Conservation (phyloP, 331 rosid genomes). For the Dryas integrifolia region DNA sequence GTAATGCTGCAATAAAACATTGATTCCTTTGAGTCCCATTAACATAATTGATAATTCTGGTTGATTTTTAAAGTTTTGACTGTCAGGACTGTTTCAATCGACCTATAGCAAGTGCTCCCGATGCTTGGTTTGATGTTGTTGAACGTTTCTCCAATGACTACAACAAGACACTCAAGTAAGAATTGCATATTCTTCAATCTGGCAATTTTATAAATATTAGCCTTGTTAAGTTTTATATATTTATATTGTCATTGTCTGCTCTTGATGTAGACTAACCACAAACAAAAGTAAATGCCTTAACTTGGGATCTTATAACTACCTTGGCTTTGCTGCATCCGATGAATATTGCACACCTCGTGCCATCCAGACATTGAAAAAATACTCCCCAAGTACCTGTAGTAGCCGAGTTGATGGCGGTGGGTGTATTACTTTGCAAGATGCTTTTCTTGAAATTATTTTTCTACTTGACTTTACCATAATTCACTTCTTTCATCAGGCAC, state of each 20-base stretch:
- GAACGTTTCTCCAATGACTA: constrained; percentile 85
- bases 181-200: not conserved
- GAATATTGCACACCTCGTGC: constrained; percentile 81
- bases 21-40: not conserved
- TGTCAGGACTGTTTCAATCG: constrained; percentile 90
- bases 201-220: not conserved
- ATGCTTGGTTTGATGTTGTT: constrained; percentile 95
- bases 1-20: not conserved
- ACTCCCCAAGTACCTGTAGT: constrained; percentile 78
- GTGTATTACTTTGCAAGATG: constrained; percentile 20
- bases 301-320: constrained; percentile 82
- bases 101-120: constrained; percentile 93
- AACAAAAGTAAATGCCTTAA: constrained; percentile 61
- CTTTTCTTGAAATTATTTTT: not conserved
- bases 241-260: not conserved
- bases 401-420: constrained; percentile 72
- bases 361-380: constrained; percentile 53
- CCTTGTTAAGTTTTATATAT: not conserved
- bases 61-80: not conserved
- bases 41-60: not conserved
- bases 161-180: constrained; percentile 78
- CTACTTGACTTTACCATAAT: constrained; percentile 2
- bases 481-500: constrained; percentile 45
- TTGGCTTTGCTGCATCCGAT: constrained; percentile 82
- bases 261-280: constrained; percentile 55